Base-by-base conservation (phyloP, 495 filamentous ascomycete species). In the Cladorrhinum samala region DNA sequence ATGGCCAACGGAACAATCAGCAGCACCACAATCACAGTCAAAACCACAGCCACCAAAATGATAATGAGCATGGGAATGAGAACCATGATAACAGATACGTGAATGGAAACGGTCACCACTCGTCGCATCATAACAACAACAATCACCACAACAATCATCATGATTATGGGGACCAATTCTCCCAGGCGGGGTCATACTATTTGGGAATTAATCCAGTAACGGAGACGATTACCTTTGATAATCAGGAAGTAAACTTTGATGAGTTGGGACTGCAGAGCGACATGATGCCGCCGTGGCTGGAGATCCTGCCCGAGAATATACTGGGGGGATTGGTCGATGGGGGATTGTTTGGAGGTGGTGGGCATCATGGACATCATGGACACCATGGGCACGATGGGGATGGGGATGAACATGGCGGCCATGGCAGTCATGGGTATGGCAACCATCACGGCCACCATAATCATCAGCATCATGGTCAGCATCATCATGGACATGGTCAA, bases 221-320 rank as follows among this genome's bases (percentile, higher is more conserved):
- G 75, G 66, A 82, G 17, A 67, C 65, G 47, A 69, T 87, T 55
- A 80, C 84, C 54, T 87, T 88, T 54, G 82, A 87, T 61, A 84
- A 77, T 52, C 83, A 85, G 49, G 85, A 89, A 51, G 76, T 88
- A 44, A 82, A 86, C 60, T 82, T 87, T 36, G 65, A 63, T 24
- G 43, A 56, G 14, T 48, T 68, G 11, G 63, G 63, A 1, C 45
- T 66, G 19, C 56, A 58, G 8, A 64, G 53, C 40, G 65, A 66
- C 36, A 65, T 63, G 62, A 63, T 63, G 60, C 57, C 59, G 38
- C 63, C 63, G 25, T 68, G 65, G 65, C 27, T 68, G 13, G 65
- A 68, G 56, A 57, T 62, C 2, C n/a, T 68, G 4, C 60, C 60
- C 0, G 51, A 44, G 0, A 58, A 68, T 37, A 53, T 65, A n/a